Percentiles rank a stretch among this genome's conserved stretches.
phyloP scores from a whole-genome alignment of 2,329 filamentous ascomycete genomes.

The Beauveria caledonica region DNA sequence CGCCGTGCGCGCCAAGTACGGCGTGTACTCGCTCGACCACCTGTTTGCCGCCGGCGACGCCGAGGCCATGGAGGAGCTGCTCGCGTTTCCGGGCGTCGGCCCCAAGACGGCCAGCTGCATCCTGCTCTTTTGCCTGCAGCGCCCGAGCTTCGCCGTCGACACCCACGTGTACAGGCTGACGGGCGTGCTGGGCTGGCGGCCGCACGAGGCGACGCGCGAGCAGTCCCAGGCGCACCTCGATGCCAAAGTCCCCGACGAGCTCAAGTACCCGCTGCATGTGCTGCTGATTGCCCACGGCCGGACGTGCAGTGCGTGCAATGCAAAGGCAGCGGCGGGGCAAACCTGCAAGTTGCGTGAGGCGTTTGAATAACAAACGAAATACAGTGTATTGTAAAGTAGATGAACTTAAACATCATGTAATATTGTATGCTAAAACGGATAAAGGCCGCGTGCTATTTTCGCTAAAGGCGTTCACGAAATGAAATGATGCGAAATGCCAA shows the following conservation, averaged over 20 bases:
- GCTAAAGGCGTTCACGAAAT: background rate
- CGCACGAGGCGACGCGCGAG: constrained; percentile 31
- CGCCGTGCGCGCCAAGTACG: constrained; percentile 45
- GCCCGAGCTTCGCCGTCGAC: constrained; percentile 44
- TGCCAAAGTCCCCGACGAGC: constrained; percentile 34
- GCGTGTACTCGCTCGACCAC: constrained; percentile 40
- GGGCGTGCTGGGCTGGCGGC: constrained; percentile 41
- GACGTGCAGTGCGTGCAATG: constrained; percentile 36
- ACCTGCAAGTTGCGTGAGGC: constrained; percentile 6
- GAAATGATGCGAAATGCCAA: background rate
- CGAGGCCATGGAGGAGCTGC: constrained; percentile 42
- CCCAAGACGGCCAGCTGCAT: constrained; percentile 48
- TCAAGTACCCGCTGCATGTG: constrained; percentile 43
- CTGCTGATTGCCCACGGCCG: constrained; percentile 41
- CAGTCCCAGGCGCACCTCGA: constrained; percentile 44
- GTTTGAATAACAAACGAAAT: background rate
- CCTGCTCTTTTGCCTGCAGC: constrained; percentile 40
- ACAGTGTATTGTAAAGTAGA: background rate
- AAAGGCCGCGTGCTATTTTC: background rate
- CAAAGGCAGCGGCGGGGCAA: constrained; percentile 14
- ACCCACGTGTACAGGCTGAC: constrained; percentile 44
- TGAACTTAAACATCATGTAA: background rate
- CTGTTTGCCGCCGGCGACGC: constrained; percentile 34
- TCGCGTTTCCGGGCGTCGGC: constrained; percentile 42
- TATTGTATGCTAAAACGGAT: background rate